Conservation (phyloP, 2,329 filamentous ascomycete species). For the Pseudogymnoascus sp. region DNA sequence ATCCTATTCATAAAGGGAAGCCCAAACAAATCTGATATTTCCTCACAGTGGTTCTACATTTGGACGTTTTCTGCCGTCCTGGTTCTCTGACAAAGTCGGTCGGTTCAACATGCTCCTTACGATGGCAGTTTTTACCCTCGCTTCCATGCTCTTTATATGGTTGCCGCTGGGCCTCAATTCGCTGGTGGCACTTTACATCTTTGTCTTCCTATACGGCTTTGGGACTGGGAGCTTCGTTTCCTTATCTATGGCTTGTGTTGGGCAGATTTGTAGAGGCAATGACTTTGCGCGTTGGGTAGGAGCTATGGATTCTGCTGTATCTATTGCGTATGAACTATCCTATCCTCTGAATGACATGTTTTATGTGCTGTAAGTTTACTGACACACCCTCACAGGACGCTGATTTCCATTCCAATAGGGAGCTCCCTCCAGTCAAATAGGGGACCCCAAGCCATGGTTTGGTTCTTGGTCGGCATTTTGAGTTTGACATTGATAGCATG, state of each 20-base stretch:
- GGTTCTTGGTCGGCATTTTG: background rate
- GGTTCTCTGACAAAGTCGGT: background rate
- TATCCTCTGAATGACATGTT: too few relatives aligned
- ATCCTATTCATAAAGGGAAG: background rate
- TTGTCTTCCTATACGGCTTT: conserved; percentile 12
- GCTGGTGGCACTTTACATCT: conserved; percentile 7
- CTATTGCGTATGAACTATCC: background rate
- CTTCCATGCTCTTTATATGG: conserved; percentile 6
- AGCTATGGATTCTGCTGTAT: background rate
- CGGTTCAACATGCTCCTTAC: conserved; percentile 11
- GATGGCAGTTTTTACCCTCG: background rate
- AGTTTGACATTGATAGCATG: background rate
- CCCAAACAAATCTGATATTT: background rate
- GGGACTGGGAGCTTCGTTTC: conserved; percentile 9
- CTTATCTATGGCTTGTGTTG: conserved; percentile 14
- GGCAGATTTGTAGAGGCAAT: conserved; percentile 4
- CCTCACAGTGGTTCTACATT: conserved; percentile 1
- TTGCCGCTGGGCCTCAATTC: background rate
- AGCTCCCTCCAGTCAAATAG: background rate
- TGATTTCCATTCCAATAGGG: background rate
- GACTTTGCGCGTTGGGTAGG: conserved; percentile 5
- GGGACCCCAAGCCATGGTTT: background rate
- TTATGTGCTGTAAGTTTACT: background rate
- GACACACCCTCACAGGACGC: background rate
- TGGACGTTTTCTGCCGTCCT: conserved; percentile 2